phyloP scores from a whole-genome alignment of 768 basidiomycete species.

The Mycena galopus region DNA sequence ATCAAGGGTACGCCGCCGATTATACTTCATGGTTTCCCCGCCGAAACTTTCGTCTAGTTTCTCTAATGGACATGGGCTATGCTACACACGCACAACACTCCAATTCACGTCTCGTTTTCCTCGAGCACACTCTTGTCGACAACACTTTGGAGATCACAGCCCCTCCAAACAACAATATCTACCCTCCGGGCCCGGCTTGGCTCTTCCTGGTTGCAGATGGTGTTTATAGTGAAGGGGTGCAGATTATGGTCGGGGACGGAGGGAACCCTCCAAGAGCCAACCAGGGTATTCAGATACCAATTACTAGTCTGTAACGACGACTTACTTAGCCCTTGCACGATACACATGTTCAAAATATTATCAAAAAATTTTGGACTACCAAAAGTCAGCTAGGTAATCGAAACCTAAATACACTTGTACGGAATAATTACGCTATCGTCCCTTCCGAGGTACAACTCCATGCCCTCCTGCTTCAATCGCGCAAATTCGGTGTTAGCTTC shows the following conservation, averaged over 20 bases:
- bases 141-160: conserved; percentile 50
- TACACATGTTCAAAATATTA: too few relatives aligned
- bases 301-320: conserved; percentile 14
- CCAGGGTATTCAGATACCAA: conserved; percentile 17
- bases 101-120: conserved; percentile 51
- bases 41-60: conserved; percentile 37
- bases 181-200: conserved; percentile 48
- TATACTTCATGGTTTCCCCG: neutral
- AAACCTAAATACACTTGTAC: too few relatives aligned
- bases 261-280: conserved; percentile 29
- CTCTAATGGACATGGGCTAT: conserved; percentile 53
- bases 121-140: conserved; percentile 46
- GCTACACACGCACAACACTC: conserved; percentile 52
- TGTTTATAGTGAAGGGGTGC: conserved; percentile 31
- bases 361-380: too few relatives aligned
- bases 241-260: conserved; percentile 35
- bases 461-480: neutral
- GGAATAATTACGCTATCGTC: too few relatives aligned
- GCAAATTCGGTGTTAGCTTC: neutral
- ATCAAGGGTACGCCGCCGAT: conserved; percentile 34
- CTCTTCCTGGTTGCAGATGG: conserved; percentile 30
- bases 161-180: conserved; percentile 52
- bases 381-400: too few relatives aligned
- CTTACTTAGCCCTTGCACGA: too few relatives aligned
- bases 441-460: neutral